phyloP scores from a whole-genome alignment of 192 early-diverging fungal species.

The Dimargaris cristalligena region DNA sequence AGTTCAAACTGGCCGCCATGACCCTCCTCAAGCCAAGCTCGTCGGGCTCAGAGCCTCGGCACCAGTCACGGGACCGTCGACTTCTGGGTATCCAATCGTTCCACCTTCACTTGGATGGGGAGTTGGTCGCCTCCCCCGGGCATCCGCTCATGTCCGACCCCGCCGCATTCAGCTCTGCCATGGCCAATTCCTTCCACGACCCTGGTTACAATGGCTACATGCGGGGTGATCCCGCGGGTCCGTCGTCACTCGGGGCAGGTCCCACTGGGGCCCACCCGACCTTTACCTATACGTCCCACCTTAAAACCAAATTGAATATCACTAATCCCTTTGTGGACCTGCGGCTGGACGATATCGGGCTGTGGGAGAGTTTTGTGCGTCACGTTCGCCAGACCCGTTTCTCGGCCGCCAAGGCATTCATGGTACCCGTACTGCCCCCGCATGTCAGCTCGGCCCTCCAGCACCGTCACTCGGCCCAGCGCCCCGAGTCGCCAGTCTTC shows the following conservation, averaged over 20 bases:
- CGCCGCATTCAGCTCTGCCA: too few relatives aligned
- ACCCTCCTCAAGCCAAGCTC: background rate
- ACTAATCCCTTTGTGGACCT: constrained; percentile 7
- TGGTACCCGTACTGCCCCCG: too few relatives aligned
- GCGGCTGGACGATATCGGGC: background rate
- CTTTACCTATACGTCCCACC: background rate
- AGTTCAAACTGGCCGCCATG: background rate
- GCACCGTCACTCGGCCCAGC: too few relatives aligned
- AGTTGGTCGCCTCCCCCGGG: background rate
- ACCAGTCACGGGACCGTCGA: background rate
- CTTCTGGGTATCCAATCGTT: constrained; percentile 1
- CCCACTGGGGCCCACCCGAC: too few relatives aligned
- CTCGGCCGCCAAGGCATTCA: background rate
- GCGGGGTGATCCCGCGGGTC: too few relatives aligned
- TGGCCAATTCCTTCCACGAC: too few relatives aligned
- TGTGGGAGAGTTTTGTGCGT: constrained; percentile 7
- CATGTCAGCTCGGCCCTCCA: too few relatives aligned
- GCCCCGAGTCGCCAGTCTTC: too few relatives aligned
- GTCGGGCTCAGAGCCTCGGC: background rate
- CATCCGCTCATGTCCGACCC: too few relatives aligned
- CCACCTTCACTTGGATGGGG: background rate
- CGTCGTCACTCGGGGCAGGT: too few relatives aligned
- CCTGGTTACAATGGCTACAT: too few relatives aligned
- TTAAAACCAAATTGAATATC: background rate
- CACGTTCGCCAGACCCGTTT: constrained; percentile 10